These are phyloP conservation scores for Boletus reticulatus DNA, from an alignment of 768 basidiomycete species.

Conservation along the genomic window DNA sequence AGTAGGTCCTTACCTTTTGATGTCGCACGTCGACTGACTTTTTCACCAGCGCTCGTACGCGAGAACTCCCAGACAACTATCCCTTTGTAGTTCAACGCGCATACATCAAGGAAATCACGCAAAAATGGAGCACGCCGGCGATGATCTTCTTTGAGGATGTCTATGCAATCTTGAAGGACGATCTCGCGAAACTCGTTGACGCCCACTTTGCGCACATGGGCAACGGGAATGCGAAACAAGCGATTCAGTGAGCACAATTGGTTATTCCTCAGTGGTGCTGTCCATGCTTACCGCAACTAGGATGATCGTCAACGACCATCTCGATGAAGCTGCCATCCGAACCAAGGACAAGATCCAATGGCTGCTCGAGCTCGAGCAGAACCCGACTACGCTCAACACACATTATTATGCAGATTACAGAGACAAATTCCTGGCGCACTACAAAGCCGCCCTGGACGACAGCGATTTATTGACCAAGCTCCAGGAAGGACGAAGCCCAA, in stretches of 20 bases:
- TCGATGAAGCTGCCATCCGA: slow-evolving; percentile 40
- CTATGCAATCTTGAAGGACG: slow-evolving; percentile 34
- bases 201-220: slow-evolving; percentile 52
- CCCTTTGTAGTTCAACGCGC: slow-evolving; percentile 57
- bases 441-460: slow-evolving; percentile 34
- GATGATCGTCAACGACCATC: slow-evolving; percentile 48
- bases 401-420: slow-evolving; percentile 50
- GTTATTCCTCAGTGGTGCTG: neutral
- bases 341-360: slow-evolving; percentile 44
- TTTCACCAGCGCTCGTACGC: slow-evolving; percentile 55
- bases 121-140: slow-evolving; percentile 50
- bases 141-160: slow-evolving; percentile 42
- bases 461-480: slow-evolving; percentile 9
- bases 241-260: slow-evolving; percentile 38
- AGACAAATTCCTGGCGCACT: slow-evolving; percentile 49
- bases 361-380: slow-evolving; percentile 48
- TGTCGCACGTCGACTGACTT: neutral
- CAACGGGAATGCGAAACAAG: slow-evolving; percentile 50
- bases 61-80: slow-evolving; percentile 66
- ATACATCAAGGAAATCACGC: slow-evolving; percentile 45
- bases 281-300: slow-evolving; percentile 27
- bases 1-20: slow-evolving; percentile 35
- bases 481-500: neutral
- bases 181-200: slow-evolving; percentile 43
- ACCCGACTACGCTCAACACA: slow-evolving; percentile 51